Percentiles rank a stretch among this genome's conserved stretches.
Conservation (phyloP, 2,329 filamentous ascomycete genomes). For the Xylaria sp. region DNA sequence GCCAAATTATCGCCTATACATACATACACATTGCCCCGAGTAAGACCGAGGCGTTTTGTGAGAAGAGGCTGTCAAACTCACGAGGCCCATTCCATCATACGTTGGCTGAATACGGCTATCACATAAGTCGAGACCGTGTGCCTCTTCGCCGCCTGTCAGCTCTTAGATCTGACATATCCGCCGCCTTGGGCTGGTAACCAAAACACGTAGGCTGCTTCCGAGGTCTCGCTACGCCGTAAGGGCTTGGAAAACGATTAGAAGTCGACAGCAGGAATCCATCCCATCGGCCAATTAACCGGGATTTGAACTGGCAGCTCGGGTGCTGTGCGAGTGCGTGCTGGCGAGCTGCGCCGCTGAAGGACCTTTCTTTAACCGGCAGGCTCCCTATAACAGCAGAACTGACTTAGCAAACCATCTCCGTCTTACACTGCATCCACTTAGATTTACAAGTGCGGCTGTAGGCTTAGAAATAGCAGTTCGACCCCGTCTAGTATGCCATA, state of each 20-base stretch:
- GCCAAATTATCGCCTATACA: constrained; percentile 21
- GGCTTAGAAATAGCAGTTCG: constrained; percentile 7
- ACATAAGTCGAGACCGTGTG: constrained; percentile 14
- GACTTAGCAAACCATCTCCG: constrained; percentile 19
- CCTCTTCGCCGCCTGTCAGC: constrained; percentile 22
- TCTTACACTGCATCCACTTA: constrained; percentile 9
- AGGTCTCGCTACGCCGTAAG: constrained; percentile 5
- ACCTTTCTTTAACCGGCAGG: constrained; percentile 31
- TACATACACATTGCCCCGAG: constrained; percentile 12
- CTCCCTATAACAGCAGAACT: constrained; percentile 23
- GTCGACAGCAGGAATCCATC: constrained; percentile 14
- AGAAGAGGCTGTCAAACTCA: constrained; percentile 17
- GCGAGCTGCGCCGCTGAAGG: constrained; percentile 29
- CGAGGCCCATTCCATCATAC: constrained; percentile 14
- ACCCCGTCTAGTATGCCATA: constrained; percentile 26
- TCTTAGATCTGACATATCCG: constrained; percentile 26
- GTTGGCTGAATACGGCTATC: constrained; percentile 16
- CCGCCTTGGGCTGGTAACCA: constrained; percentile 12
- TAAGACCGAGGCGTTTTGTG: constrained; percentile 11
- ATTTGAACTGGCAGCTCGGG: constrained; percentile 25
- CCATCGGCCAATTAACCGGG: constrained; percentile 30
- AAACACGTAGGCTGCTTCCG: constrained; percentile 21
- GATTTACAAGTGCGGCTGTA: constrained; percentile 11
- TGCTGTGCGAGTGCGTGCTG: constrained; percentile 28
- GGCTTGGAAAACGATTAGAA: constrained; percentile 4